These are phyloP conservation scores for Salicornia ramosissima DNA, from an alignment of 148 eudicot genomes.

Conservation along the genomic window DNA sequence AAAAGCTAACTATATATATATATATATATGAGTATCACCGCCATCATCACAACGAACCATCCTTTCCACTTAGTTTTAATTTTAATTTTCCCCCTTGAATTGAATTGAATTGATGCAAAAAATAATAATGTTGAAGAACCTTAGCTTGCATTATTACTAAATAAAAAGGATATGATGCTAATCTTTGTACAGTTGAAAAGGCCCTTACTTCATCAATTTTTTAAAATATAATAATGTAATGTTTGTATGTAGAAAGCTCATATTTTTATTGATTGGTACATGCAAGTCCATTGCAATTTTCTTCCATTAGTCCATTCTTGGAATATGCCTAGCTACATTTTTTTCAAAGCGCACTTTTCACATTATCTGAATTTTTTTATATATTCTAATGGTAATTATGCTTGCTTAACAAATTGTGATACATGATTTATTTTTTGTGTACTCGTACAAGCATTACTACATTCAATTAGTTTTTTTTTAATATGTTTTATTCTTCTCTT, in stretches of 20 bases:
- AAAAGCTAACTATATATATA: too few relatives aligned
- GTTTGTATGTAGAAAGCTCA: not conserved
- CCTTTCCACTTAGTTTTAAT: not conserved
- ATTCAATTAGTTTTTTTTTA: too few relatives aligned
- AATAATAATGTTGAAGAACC: not conserved
- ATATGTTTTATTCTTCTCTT: too few relatives aligned
- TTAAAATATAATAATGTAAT: too few relatives aligned
- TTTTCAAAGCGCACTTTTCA: not conserved
- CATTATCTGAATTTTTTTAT: too few relatives aligned
- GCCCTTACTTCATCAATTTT: not conserved
- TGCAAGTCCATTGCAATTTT: constrained; percentile 9
- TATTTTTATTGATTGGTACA: not conserved
- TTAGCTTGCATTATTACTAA: not conserved
- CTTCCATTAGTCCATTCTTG: not conserved
- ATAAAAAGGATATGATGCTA: constrained; percentile 8
- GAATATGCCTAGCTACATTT: constrained; percentile 9
- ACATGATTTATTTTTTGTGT: not conserved
- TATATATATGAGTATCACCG: not conserved
- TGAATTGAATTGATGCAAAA: not conserved
- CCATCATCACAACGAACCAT: not conserved
- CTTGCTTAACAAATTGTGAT: not conserved
- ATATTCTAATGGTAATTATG: constrained; percentile 1
- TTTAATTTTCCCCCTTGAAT: not conserved
- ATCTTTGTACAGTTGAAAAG: constrained; percentile 11
- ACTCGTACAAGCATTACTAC: too few relatives aligned